Evolutionary conservation across 1,284 basidiomycete genomes (phyloP).

Genomic region (Cutaneotrichosporon dermatis): DNA sequence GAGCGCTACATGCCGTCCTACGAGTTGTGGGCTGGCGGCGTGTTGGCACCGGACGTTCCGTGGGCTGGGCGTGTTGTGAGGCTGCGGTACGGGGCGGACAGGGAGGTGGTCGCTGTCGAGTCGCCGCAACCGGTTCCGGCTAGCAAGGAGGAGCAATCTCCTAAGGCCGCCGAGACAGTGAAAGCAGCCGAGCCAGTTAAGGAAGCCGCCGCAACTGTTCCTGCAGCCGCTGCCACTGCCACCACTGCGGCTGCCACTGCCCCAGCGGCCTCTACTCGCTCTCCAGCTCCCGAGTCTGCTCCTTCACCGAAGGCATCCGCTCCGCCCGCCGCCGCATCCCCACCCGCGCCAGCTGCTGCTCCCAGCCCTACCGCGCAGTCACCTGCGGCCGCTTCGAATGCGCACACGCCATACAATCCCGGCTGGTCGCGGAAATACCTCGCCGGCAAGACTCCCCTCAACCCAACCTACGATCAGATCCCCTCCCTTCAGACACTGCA

Average conservation of each 20-base stretch:
- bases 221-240: neutral
- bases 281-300: conserved; percentile 2
- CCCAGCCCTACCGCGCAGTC: neutral
- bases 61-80: conserved; percentile 34
- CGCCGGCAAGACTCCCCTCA: conserved; percentile 49
- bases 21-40: conserved; percentile 23
- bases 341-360: neutral
- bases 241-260: neutral
- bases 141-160: too few relatives aligned
- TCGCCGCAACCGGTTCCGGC: neutral
- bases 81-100: conserved; percentile 30
- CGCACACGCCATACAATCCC: conserved; percentile 32
- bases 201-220: neutral
- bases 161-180: too few relatives aligned
- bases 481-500: conserved; percentile 46
- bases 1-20: conserved; percentile 44
- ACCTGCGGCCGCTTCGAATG: neutral
- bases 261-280: neutral
- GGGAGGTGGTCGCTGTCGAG: conserved; percentile 31
- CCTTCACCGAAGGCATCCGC: neutral
- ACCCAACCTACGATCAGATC: conserved; percentile 50
- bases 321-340: too few relatives aligned
- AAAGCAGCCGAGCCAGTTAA: too few relatives aligned
- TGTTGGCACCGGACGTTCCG: conserved; percentile 19
- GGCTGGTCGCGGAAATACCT: conserved; percentile 51